Evolutionary conservation across 2,329 filamentous ascomycete species (phyloP).

Genomic region (Trichoderma polysporum): DNA sequence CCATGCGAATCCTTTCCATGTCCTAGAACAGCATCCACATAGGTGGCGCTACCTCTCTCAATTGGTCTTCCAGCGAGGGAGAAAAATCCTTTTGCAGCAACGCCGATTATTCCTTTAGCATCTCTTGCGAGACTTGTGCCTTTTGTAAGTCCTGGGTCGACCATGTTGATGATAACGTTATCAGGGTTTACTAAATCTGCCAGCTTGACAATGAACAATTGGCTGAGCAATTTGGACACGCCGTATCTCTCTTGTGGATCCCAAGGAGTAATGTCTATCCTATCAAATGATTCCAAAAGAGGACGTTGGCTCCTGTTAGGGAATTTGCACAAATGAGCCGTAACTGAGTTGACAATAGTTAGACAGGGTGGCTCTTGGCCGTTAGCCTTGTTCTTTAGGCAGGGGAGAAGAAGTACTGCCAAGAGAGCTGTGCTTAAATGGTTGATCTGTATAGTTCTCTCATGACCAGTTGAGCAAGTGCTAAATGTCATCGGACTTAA

Average conservation of each 20-base stretch:
- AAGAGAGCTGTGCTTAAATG: conserved; percentile 34
- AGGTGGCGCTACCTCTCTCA: conserved; percentile 45
- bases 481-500: conserved; percentile 25
- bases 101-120: neutral
- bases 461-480: conserved; percentile 30
- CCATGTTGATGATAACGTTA: conserved; percentile 38
- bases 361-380: conserved; percentile 26
- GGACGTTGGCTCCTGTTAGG: conserved; percentile 28
- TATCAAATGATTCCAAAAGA: conserved; percentile 32
- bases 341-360: conserved; percentile 34
- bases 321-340: conserved; percentile 30
- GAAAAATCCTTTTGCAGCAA: neutral
- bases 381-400: neutral
- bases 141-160: conserved; percentile 35
- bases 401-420: conserved; percentile 24
- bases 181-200: conserved; percentile 35
- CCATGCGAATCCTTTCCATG: conserved; percentile 53
- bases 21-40: conserved; percentile 45
- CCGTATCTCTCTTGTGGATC: conserved; percentile 30
- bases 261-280: conserved; percentile 26
- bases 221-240: conserved; percentile 33
- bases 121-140: conserved; percentile 28
- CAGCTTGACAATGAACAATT: conserved; percentile 40
- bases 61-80: conserved; percentile 32
- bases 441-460: conserved; percentile 36